phyloP scores from a whole-genome alignment of 169 alveolate genomes.

The Besnoitia besnoiti region DNA sequence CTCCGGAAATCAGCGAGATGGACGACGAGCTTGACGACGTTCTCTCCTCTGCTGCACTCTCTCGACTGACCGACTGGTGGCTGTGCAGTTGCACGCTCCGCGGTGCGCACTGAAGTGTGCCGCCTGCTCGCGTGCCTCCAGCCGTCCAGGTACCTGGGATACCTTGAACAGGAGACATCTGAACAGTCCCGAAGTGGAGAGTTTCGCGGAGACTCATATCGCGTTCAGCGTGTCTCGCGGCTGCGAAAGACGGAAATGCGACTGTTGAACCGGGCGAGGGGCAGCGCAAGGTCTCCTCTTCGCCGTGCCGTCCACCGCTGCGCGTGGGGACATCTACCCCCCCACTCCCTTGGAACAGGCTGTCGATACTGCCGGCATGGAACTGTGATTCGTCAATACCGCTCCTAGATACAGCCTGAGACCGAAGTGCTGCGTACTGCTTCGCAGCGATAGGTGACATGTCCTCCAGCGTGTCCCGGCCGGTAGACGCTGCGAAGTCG shows the following conservation, averaged over 20 bases:
- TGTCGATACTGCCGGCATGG: background rate
- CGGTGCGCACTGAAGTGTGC: background rate
- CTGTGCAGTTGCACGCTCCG: background rate
- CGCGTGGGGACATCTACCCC: background rate
- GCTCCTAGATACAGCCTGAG: background rate
- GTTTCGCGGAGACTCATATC: background rate
- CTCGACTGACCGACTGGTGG: background rate
- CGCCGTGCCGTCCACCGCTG: background rate
- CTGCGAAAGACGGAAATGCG: background rate
- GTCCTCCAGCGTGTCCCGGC: background rate
- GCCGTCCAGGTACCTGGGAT: background rate
- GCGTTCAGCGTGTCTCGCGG: background rate
- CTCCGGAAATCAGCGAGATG: background rate
- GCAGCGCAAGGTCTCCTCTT: background rate
- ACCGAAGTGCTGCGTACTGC: background rate
- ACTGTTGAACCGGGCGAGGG: background rate
- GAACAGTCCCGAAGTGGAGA: constrained; percentile 21
- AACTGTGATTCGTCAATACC: background rate
- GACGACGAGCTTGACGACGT: background rate
- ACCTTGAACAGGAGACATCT: background rate
- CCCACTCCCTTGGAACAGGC: background rate
- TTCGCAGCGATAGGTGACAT: background rate
- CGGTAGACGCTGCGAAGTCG: background rate
- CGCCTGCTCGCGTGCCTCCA: background rate
- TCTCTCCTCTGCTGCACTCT: background rate